Base-by-base conservation (phyloP, 2,329 filamentous ascomycete species). In the Fusarium hostae region DNA sequence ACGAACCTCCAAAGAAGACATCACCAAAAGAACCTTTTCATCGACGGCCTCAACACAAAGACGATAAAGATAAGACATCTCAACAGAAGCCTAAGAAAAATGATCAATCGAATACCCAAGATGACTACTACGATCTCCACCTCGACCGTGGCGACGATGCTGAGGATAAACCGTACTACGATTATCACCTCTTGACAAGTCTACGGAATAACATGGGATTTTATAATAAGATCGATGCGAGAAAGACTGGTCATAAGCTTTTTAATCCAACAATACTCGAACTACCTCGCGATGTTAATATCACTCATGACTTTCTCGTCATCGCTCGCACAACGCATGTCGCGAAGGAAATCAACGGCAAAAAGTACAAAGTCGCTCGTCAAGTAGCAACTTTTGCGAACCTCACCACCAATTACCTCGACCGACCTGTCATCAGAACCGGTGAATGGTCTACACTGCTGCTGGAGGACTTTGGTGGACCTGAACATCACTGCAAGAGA, bases 221-320 rank as follows among this genome's bases (percentile, higher is more conserved):
- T 12, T 68, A 68, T 32, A 73, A 73, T 10, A 66, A 44, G 24
- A 71, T 73, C 11, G 41, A 73, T 43, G 70, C 59, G 6, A 39
- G 30, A 37, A 24, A 32, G n/a, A 68, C 71, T 6, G 67, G 70
- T 1, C 34, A 73, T 5, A 47, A 71, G 18, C 55, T 73, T 9
- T 71, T 73, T 45, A 73, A 73, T 51, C 71, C 71, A 5, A 73
- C 71, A 5, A 15, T 73, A 12, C 70, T 73, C 18, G 70, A 73
- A 12, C 63, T 73, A 1, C 71, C 71, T 10, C 63, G 58, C 2
- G 37, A 48, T 9, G 50, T 22, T 20, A 70, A 70, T 30, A 60
- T 12, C 12, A 50, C 40, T 3, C 63, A 73, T 26, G 70, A 73
- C 11, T 73, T 73, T 28, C 70, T 73, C 13, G 26, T 73, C 51